phyloP scores from a whole-genome alignment of 2,329 filamentous ascomycete genomes.

The Exophiala sp. region DNA sequence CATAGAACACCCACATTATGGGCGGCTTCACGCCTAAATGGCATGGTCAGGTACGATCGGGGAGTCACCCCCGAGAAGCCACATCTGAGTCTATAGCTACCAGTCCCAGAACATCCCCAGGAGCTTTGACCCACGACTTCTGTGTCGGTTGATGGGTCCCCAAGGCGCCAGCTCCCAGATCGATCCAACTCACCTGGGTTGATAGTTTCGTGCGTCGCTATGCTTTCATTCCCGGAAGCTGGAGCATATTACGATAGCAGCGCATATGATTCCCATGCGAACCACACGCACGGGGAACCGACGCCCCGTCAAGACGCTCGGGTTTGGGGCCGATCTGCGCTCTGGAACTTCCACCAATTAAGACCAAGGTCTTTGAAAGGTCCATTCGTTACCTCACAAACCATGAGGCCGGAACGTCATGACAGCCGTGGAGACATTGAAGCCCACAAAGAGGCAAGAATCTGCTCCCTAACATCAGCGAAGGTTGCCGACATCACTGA shows the following conservation, averaged over 20 bases:
- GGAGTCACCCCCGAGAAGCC: not conserved
- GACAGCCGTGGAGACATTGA: no score
- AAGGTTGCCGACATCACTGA: no score
- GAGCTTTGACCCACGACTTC: not conserved
- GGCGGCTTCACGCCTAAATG: not conserved
- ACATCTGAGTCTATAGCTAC: slow-evolving; percentile 2
- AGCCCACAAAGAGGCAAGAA: no score
- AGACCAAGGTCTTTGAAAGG: not conserved
- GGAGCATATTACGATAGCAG: not conserved
- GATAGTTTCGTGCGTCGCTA: not conserved
- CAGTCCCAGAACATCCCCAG: slow-evolving; percentile 10
- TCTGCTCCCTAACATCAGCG: no score
- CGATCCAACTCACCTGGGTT: not conserved
- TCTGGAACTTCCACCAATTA: slow-evolving; percentile 3
- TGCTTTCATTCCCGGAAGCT: not conserved
- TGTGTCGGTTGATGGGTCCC: no score
- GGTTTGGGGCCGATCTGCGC: slow-evolving; percentile 16
- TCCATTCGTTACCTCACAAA: not conserved
- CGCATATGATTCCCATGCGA: slow-evolving; percentile 7
- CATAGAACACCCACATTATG: no score
- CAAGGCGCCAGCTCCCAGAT: not conserved
- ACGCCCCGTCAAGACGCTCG: not conserved
- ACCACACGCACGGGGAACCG: slow-evolving; percentile 10
- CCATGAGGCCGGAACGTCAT: not conserved
- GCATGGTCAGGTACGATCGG: slow-evolving; percentile 5